Evolutionary conservation across 2,329 filamentous ascomycete species (phyloP), one percentile per base, ranked within the genome.

Genomic region (Xylaria sp.): DNA sequence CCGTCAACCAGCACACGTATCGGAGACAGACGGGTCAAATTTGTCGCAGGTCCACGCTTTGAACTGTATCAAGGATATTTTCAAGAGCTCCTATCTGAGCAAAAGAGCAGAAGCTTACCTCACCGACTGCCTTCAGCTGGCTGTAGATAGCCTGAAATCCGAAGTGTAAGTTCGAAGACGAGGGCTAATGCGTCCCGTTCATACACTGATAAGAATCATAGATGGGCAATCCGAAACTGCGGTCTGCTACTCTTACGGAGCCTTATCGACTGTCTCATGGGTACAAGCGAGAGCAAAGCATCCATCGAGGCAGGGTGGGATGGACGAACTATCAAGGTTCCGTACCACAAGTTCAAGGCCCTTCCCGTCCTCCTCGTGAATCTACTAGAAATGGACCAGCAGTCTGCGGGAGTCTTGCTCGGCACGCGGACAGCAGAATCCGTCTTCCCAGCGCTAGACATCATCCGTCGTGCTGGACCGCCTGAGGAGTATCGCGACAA

Each of bases 211-310:
- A 34, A 13, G 5, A 66, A 21, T 17, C 16, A 9, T 56, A 90
- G 86, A 19, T 99, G 94, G 94, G 91, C 92, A 0, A 92, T 99
- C 52, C 87, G 92, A 1, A 99, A 99, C 70, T 97, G 92, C 62
- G 92, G 92, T 1, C 75, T 97, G 29, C 89, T 97, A 74, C 83
- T 99, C 6, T 86, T 97, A 60, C 86, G 93, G 50, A 91, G 91
- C 57, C 78, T 97, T 4, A 89, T 96, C 48, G 90, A 94, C 67
- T 83, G 84, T 58, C 76, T 95, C 1, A 84, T 94, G 22, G 90
- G 90, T 16, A 90, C 87, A 0, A 87, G 85, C 50, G 88, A 91
- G 71, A 91, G 77, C 76, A 92, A 87, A 67, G 63, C 73, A 3
- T 76, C 73, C 44, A 86, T 80, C 65, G 87, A 80, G 69, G 80